Conservation (phyloP, 225 moss, liverwort and hornwort genomes). For the Thuidium tamariscinum region DNA sequence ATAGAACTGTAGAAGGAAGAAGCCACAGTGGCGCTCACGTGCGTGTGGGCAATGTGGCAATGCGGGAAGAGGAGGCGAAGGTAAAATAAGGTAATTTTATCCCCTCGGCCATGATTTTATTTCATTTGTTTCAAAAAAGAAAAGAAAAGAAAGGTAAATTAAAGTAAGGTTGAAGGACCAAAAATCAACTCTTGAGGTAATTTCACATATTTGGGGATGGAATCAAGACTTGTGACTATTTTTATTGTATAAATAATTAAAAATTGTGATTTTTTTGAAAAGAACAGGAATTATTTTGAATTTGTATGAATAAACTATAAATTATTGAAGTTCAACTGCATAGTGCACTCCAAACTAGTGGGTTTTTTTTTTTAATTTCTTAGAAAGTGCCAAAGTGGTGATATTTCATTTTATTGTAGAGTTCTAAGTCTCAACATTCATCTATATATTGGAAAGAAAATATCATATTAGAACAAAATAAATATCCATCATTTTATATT, state of each 20-base stretch:
- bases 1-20: background rate
- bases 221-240: background rate
- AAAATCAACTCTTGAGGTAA: background rate
- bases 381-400: no score
- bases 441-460: no score
- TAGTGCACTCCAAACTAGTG: no score
- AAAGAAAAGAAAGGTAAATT: no score
- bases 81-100: background rate
- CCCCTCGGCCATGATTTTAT: no score
- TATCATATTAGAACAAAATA: no score
- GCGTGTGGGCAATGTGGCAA: background rate
- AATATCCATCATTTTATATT: no score
- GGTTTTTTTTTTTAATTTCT: no score
- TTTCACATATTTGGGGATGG: background rate
- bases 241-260: fast-evolving
- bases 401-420: no score
- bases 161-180: background rate
- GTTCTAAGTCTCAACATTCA: no score
- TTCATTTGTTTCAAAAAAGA: no score
- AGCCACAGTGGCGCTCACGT: background rate
- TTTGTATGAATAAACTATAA: fast-evolving
- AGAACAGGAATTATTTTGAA: background rate
- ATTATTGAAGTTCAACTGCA: background rate
- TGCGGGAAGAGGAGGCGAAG: no score
- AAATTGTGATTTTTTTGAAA: background rate